Conservation (phyloP, 345 rosid species). For the Euphorbia tirucalli region DNA sequence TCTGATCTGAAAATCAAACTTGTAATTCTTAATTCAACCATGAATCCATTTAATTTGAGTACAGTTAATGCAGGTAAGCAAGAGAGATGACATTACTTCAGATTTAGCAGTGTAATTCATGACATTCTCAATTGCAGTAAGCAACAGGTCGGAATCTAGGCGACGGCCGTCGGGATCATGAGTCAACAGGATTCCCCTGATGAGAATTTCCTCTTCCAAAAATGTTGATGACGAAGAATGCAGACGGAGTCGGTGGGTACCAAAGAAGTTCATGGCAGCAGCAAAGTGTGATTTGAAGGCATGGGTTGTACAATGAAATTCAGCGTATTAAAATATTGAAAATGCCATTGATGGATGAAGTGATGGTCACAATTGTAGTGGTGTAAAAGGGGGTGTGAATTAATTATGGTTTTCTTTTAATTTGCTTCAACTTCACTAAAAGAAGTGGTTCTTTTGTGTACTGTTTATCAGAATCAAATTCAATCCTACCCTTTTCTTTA, state of each 20-base stretch:
- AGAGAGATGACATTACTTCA: constrained; percentile 24
- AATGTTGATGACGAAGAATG: constrained; percentile 5
- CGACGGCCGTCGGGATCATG: constrained; percentile 79
- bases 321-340: not conserved
- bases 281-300: not conserved
- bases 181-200: constrained; percentile 49
- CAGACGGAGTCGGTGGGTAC: not conserved
- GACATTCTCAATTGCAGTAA: constrained; percentile 55
- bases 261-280: constrained; percentile 27
- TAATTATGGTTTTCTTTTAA: constrained; percentile 3
- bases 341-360: constrained; percentile 7
- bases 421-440: constrained; percentile 23
- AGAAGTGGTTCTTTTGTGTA: constrained; percentile 14
- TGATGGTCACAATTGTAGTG: not conserved
- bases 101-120: constrained; percentile 39
- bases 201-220: constrained; percentile 45
- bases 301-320: too few species aligned
- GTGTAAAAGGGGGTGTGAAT: not conserved
- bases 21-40: not conserved
- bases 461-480: too few species aligned
- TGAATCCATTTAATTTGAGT: not conserved
- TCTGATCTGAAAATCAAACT: constrained; percentile 37
- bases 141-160: constrained; percentile 58
- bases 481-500: too few species aligned
- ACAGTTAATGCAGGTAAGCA: constrained; percentile 16